Base-by-base conservation (phyloP, 2,329 filamentous ascomycete species). In the Simplicillium aogashimaense region DNA sequence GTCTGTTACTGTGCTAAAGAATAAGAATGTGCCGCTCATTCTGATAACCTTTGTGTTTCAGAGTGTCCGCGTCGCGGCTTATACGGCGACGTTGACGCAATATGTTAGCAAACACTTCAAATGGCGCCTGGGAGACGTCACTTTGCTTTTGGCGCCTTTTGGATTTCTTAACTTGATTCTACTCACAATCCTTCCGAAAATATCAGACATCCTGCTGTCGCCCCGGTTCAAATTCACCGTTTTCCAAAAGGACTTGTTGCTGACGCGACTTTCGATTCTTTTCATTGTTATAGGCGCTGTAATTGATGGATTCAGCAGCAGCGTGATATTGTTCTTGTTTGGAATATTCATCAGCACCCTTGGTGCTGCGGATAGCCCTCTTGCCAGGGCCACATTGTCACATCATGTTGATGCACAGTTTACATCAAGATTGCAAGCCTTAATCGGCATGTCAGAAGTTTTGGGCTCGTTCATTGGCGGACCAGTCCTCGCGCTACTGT, bases 51-150 rank as follows among this genome's bases (percentile, higher is more conserved):
- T 66, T 38, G 53, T 68, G 12, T 53, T 65, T 33, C 52, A 57
- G 39, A 57, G 54, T 30, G 60, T 64, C 10, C 49, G 64, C n/a
- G 50, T 52, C 38, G 46, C 54, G 0, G 59, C 61, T 6, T 58
- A 62, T 45, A 53, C 56, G 11, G 50, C 49, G 7, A 63, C 56
- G 1, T 49, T 68, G 25, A 51, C 58, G 4, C 65, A 68, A 49
- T 65, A 64, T 32, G 49, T 69, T 40, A 66, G 62, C 57, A 67
- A 64, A 41, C 52, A 66, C 42, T 69, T 67, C 35, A 56, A 56
- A 37, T 68, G 65, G 65, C 58, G 50, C 15, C 55, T 69, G 20
- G 63, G 60, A 14, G 55, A 66, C 40, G 61, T 58, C 1, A 65
- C 59, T 41, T 55, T 66, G 40, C 52, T 68, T 25, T 52, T 67